A percentile compares a stretch with the other conserved stretches of the same genome.
Conservation (phyloP, 441 rosid genomes). For the Brassica hybrid region DNA sequence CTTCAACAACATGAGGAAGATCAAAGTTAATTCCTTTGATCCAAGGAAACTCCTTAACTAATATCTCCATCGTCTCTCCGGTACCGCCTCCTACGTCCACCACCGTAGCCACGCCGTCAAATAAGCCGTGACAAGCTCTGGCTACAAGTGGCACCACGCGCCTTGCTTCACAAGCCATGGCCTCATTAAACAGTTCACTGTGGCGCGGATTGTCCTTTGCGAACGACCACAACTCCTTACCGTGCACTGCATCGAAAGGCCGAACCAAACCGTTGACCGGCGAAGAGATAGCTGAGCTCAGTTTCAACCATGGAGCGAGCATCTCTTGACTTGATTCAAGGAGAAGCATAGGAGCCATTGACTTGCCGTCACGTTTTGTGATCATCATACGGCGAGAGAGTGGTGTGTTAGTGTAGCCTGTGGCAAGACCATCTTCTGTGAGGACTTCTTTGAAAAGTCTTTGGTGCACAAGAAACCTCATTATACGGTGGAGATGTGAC, state of each 20-base stretch:
- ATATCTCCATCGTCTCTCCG: constrained; percentile 57
- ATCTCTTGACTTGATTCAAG: not conserved
- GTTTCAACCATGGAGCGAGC: not conserved
- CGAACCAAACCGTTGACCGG: not conserved
- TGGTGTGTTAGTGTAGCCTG: constrained; percentile 18
- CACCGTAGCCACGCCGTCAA: constrained; percentile 57
- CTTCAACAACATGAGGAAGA: constrained; percentile 64
- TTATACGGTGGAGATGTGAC: constrained; percentile 57
- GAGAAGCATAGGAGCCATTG: not conserved
- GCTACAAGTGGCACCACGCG: constrained; percentile 10
- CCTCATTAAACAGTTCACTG: not conserved
- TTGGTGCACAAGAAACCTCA: constrained; percentile 57
- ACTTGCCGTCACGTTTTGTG: not conserved
- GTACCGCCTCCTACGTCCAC: constrained; percentile 81
- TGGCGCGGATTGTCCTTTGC: not conserved
- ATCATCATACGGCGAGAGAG: not conserved
- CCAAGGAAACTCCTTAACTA: constrained; percentile 64
- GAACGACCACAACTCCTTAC: not conserved
- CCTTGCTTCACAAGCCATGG: not conserved
- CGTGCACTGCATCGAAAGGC: not conserved
- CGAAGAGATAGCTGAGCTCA: not conserved
- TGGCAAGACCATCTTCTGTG: constrained; percentile 30
- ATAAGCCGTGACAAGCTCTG: constrained; percentile 53
- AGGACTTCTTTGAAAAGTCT: constrained; percentile 52
- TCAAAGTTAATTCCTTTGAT: constrained; percentile 71